A percentile compares a stretch with the other conserved stretches of the same genome.
Evolutionary conservation across 495 filamentous ascomycete species (phyloP).

Genomic region (Massariosphaeria phaeospora): DNA sequence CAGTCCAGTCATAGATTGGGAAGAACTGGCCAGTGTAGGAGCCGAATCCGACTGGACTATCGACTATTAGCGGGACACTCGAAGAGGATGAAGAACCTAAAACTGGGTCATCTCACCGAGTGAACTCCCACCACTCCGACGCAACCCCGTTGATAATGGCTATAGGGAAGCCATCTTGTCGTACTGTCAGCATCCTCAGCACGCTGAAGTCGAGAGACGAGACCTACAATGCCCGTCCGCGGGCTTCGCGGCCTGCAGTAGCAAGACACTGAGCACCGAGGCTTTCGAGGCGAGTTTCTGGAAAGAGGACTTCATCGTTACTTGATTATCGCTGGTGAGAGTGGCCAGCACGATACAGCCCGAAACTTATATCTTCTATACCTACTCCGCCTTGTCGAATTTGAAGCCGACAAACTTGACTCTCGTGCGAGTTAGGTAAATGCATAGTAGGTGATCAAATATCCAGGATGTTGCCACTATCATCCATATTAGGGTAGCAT

Average conservation of each 20-base stretch:
- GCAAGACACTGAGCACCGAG: not conserved
- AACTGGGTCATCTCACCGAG: no score
- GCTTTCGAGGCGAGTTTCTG: not conserved
- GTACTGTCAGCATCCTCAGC: not conserved
- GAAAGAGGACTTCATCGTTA: slow-evolving; percentile 2
- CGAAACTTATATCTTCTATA: not conserved
- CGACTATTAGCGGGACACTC: not conserved
- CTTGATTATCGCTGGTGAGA: not conserved
- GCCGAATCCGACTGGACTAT: not conserved
- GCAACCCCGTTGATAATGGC: not conserved
- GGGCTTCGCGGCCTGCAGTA: not conserved
- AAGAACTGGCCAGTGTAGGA: not conserved
- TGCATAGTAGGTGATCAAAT: not conserved
- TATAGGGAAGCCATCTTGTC: slow-evolving; percentile 13
- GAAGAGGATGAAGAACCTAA: not conserved
- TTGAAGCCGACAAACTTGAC: no score
- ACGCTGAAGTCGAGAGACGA: not conserved
- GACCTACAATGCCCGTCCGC: slow-evolving; percentile 9
- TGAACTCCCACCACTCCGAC: slow-evolving; percentile 8
- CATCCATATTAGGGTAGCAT: not conserved
- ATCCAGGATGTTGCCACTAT: not conserved
- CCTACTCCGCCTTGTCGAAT: not conserved
- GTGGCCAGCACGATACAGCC: not conserved
- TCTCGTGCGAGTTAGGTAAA: not conserved
- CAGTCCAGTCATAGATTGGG: not conserved